These are phyloP conservation scores for Marasmius fiardii DNA, from an alignment of 1,284 basidiomycete species.

Conservation along the genomic window DNA sequence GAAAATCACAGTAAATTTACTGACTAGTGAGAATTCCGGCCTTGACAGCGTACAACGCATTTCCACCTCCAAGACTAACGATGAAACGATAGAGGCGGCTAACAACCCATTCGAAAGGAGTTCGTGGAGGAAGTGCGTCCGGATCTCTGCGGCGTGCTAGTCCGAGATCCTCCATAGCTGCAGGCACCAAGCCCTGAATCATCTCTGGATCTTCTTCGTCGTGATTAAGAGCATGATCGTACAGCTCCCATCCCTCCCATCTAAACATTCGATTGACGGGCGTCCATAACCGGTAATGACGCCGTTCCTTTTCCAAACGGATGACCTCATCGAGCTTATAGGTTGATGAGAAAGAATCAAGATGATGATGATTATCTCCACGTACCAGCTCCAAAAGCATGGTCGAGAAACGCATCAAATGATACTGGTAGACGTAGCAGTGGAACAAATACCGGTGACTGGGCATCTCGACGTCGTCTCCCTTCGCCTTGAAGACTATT, in stretches of 20 bases:
- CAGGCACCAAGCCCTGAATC: conserved; percentile 55
- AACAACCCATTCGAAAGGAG: conserved; percentile 50
- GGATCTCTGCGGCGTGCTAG: conserved; percentile 61
- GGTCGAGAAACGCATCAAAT: conserved; percentile 53
- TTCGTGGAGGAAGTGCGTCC: conserved; percentile 69
- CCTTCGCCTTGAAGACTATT: conserved; percentile 49
- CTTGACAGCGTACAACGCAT: conserved; percentile 76
- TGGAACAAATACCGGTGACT: conserved; percentile 66
- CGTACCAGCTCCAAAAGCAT: conserved; percentile 45
- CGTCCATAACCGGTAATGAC: conserved; percentile 60
- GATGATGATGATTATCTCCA: conserved; percentile 9
- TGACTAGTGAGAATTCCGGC: conserved; percentile 65
- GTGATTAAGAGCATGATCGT: conserved; percentile 35
- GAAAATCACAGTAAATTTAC: conserved; percentile 8
- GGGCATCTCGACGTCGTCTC: conserved; percentile 34
- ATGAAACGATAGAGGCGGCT: conserved; percentile 40
- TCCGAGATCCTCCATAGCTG: conserved; percentile 45
- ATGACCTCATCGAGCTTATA: conserved; percentile 52
- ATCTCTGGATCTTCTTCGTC: conserved; percentile 63
- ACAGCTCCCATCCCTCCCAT: conserved; percentile 47
- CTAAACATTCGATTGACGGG: conserved; percentile 47
- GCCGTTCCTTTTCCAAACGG: conserved; percentile 52
- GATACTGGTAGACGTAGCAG: conserved; percentile 74
- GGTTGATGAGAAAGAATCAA: not conserved
- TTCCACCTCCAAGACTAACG: conserved; percentile 47